phyloP scores from a whole-genome alignment of 179 eudicot species.

The Gypsophila paniculata region DNA sequence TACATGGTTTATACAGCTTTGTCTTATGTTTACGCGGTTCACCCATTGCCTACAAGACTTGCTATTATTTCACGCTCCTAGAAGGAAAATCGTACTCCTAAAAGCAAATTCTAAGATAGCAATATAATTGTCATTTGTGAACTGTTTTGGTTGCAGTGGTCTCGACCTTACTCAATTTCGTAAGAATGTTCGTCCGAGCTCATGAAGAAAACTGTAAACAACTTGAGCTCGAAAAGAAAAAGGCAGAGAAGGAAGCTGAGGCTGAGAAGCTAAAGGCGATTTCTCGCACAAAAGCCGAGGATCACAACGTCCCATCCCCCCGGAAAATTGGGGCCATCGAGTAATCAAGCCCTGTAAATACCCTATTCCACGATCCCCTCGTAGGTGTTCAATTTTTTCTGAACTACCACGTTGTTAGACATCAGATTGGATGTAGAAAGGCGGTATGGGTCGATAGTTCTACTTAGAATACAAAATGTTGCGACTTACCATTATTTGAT shows the following conservation, averaged over 20 bases:
- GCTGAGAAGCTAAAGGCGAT: slow-evolving; percentile 42
- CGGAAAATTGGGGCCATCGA: slow-evolving; percentile 17
- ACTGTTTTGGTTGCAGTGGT: no score
- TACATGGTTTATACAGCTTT: no score
- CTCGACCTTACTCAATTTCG: slow-evolving; percentile 74
- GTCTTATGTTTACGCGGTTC: no score
- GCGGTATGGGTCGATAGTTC: background rate
- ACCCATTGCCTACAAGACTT: no score
- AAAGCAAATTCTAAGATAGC: no score
- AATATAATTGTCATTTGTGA: no score
- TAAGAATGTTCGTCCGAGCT: slow-evolving; percentile 65
- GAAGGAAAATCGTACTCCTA: slow-evolving; percentile 1
- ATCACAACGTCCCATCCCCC: slow-evolving; percentile 19
- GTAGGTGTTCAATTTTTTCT: background rate
- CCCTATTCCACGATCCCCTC: background rate
- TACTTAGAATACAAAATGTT: background rate
- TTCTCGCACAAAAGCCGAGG: slow-evolving; percentile 22
- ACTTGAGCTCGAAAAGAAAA: slow-evolving; percentile 73
- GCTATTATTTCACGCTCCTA: background rate
- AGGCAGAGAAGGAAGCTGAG: slow-evolving; percentile 64
- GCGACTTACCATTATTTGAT: background rate
- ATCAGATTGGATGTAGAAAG: background rate
- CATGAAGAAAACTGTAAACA: slow-evolving; percentile 80
- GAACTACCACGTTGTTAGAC: background rate
- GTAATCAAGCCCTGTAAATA: slow-evolving; percentile 18